A percentile compares a stretch with the other conserved stretches of the same genome.
Conservation (phyloP, 2,329 filamentous ascomycete genomes). For the Ophiostoma sp. region DNA sequence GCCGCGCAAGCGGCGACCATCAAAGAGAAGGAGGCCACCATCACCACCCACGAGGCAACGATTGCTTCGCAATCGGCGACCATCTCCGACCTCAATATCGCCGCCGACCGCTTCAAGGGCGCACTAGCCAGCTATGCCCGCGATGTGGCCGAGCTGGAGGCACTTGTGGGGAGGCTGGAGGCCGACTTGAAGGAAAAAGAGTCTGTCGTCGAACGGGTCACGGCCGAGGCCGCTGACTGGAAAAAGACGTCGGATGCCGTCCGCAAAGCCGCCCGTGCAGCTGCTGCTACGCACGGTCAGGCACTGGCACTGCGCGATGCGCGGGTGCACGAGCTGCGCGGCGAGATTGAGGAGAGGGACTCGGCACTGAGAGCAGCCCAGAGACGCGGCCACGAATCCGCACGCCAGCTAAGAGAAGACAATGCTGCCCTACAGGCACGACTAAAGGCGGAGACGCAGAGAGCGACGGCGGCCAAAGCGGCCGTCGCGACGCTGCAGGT, state of each 20-base stretch:
- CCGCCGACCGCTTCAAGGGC: constrained; percentile 51
- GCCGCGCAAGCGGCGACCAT: too few relatives aligned
- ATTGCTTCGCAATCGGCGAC: constrained; percentile 39
- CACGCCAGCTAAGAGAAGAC: constrained; percentile 49
- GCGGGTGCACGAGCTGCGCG: constrained; percentile 49
- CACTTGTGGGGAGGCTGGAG: constrained; percentile 52
- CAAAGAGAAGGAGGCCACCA: constrained; percentile 1
- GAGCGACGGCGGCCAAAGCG: constrained; percentile 45
- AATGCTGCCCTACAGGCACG: constrained; percentile 43
- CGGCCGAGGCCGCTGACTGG: constrained; percentile 30
- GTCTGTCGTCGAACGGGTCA: constrained; percentile 30
- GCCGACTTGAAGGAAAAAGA: constrained; percentile 33
- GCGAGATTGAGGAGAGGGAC: constrained; percentile 51
- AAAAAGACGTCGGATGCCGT: constrained; percentile 23
- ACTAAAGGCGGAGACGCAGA: constrained; percentile 42
- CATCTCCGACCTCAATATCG: constrained; percentile 51
- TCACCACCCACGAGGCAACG: constrained; percentile 22
- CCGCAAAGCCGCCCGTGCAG: constrained; percentile 26
- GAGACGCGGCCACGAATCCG: constrained; percentile 36
- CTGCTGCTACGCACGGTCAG: constrained; percentile 47
- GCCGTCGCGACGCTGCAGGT: constrained; percentile 53
- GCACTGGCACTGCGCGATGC: constrained; percentile 54
- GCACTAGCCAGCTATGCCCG: constrained; percentile 55
- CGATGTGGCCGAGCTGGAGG: constrained; percentile 54
- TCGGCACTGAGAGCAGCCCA: constrained; percentile 49